A percentile compares a stretch with the other conserved stretches of the same genome.
phyloP scores from a whole-genome alignment of 345 rosid genomes.

The Laguncularia racemosa region DNA sequence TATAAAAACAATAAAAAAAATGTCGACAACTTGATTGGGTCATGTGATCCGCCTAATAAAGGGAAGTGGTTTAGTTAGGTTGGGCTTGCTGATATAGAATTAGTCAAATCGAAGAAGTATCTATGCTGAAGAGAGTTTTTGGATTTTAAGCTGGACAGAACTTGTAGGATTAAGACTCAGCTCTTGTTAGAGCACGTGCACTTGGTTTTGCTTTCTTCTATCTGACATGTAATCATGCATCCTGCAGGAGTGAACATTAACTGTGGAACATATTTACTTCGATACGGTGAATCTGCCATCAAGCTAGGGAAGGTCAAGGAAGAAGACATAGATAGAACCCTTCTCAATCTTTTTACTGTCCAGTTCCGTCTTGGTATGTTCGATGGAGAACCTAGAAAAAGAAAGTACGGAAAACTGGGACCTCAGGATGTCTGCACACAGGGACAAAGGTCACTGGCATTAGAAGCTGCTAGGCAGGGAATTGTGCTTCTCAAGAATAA shows the following conservation, averaged over 20 bases:
- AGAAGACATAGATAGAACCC: constrained; percentile 63
- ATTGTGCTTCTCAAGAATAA: constrained; percentile 88
- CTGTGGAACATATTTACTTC: constrained; percentile 66
- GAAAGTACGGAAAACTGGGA: constrained; percentile 53
- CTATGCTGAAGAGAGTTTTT: too few species aligned
- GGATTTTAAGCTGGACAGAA: too few species aligned
- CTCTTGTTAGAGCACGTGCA: too few species aligned
- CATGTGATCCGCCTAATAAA: too few species aligned
- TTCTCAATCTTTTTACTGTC: constrained; percentile 67
- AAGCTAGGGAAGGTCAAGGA: constrained; percentile 56
- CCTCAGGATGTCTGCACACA: constrained; percentile 54
- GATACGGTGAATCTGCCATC: constrained; percentile 44
- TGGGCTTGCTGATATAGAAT: too few species aligned
- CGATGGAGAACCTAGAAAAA: constrained; percentile 69
- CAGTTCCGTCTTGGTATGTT: constrained; percentile 86
- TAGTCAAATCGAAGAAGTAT: too few species aligned
- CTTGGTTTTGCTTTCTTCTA: neutral
- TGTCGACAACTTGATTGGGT: too few species aligned
- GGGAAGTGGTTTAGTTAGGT: too few species aligned
- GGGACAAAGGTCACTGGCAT: constrained; percentile 58
- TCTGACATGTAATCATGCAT: constrained; percentile 10
- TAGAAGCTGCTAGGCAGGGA: constrained; percentile 87
- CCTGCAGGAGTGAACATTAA: constrained; percentile 71
- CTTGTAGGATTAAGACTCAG: too few species aligned
- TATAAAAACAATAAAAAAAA: too few species aligned